Base-by-base conservation (phyloP, 225 moss, liverwort and hornwort genomes). In the Anthoceros angustus region DNA sequence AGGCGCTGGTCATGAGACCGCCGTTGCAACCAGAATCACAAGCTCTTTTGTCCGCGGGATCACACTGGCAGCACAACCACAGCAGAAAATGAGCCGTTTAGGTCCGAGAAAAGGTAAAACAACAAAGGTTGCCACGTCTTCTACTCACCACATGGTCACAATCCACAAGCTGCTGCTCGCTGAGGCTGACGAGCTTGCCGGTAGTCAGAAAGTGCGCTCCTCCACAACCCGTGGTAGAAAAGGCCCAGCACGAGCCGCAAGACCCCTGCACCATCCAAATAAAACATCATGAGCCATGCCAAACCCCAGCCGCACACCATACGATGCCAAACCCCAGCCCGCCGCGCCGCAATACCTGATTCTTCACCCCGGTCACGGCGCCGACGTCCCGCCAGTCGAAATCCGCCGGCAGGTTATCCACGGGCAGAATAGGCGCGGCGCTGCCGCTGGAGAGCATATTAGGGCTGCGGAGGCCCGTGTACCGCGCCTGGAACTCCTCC, bases 211-310 rank as follows among this genome's bases (percentile, higher is more conserved):
- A 91, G 66, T 92, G 79, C 2, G 95, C 91, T 21, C 91, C 70
- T 98, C 95, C 38, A 98, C 74, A 55, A 86, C 88, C 63, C 95
- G 88, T 86, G 40, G 92, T 89, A 68, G 91, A 86, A 80, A 98
- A 98, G 9, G 95, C 83, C 95, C 95, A 98, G 82, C 95, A 98
- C 24, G 95, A 98, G 49, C 95, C 95, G 67, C 95, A 98, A 50
- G 68, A 25, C 5, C 95, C 95, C 95, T 98, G 84, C 39, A 72
- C 7, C 0, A 20, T 42, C 21, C 3, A 41, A 67, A 50, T 18
- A 16, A 12, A 41, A 20, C 16, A 62, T 9, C 12, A 42, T 41
- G 2, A 70, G 25, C 9, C 25, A 15, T 38, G 2, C 24, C 48
- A 12, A 42, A 12, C 40, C n/a, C 14, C 20, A 14, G 15, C 18